Evolutionary conservation across 345 rosid species (phyloP).

Genomic region (Moricandia arvensis): DNA sequence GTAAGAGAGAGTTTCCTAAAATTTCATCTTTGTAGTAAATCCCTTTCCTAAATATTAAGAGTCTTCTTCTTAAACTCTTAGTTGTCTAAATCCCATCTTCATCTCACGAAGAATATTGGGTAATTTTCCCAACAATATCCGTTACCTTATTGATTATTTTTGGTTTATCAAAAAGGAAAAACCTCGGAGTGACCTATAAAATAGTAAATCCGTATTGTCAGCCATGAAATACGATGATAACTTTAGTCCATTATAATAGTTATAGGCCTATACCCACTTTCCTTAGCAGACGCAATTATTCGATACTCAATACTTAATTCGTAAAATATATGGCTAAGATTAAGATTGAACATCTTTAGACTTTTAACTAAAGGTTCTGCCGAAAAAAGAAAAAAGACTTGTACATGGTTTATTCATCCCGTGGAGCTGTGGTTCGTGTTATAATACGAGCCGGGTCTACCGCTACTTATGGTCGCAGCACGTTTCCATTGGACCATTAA

Average conservation of each 20-base stretch:
- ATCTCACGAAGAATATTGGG: too few species aligned
- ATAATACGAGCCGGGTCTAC: background rate
- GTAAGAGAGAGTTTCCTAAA: too few species aligned
- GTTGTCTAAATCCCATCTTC: too few species aligned
- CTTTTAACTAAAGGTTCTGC: slow-evolving; percentile 3
- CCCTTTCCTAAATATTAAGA: too few species aligned
- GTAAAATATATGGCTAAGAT: background rate
- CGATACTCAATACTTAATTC: slow-evolving; percentile 26
- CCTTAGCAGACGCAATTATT: slow-evolving; percentile 34
- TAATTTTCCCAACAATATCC: too few species aligned
- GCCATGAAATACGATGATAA: slow-evolving; percentile 30
- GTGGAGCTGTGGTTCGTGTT: slow-evolving; percentile 4
- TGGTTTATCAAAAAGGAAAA: slow-evolving; percentile 17
- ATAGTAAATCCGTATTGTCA: slow-evolving; percentile 19
- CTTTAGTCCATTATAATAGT: slow-evolving; percentile 24
- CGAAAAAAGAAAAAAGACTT: background rate
- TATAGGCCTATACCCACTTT: slow-evolving; percentile 22
- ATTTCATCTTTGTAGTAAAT: too few species aligned
- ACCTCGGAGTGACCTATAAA: background rate
- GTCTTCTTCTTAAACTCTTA: too few species aligned
- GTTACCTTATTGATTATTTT: slow-evolving; percentile 12
- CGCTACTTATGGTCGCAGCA: slow-evolving; percentile 6
- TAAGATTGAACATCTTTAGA: background rate
- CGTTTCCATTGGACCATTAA: background rate
- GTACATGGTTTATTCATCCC: background rate